These are phyloP conservation scores for Gracilariopsis chorda DNA, from an alignment of 23 red algal genomes.

Conservation along the genomic window DNA sequence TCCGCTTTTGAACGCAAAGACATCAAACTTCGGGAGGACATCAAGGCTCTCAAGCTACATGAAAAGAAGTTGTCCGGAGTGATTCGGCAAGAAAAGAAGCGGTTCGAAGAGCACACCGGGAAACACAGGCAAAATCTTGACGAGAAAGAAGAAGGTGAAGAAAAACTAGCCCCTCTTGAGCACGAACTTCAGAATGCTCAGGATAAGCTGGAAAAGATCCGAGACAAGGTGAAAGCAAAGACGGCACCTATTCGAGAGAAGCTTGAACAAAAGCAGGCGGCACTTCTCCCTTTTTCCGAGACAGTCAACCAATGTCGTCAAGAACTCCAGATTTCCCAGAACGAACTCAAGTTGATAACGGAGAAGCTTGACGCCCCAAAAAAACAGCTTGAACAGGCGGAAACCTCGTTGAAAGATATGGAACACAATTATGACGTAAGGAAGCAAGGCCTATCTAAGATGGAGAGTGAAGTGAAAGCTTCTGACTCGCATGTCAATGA, in stretches of 20 bases:
- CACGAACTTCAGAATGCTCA: conserved; percentile 19
- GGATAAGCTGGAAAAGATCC: conserved; percentile 21
- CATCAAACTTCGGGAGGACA: conserved; percentile 81
- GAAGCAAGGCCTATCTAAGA: neutral
- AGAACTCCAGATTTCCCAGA: conserved; percentile 27
- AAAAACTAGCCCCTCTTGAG: conserved; percentile 10
- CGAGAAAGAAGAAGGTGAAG: conserved; percentile 23
- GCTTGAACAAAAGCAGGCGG: conserved; percentile 66
- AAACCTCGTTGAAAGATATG: neutral
- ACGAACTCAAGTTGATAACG: conserved; percentile 28
- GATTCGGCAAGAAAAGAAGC: conserved; percentile 22
- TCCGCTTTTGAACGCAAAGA: conserved; percentile 76
- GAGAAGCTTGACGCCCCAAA: conserved; percentile 36
- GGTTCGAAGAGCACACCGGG: conserved; percentile 13
- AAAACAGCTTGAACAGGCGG: neutral
- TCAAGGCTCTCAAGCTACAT: conserved; percentile 66
- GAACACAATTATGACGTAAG: neutral
- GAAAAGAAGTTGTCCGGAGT: conserved; percentile 59
- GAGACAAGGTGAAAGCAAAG: conserved; percentile 41
- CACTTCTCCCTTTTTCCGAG: conserved; percentile 58
- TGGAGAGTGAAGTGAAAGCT: conserved; percentile 1
- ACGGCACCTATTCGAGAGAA: conserved; percentile 52
- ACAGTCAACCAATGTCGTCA: conserved; percentile 30
- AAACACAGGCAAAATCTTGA: neutral
- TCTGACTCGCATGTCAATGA: neutral